These are phyloP conservation scores for Solanum chiquidenum DNA, from an alignment of 257 asterid genomes.

Conservation along the genomic window DNA sequence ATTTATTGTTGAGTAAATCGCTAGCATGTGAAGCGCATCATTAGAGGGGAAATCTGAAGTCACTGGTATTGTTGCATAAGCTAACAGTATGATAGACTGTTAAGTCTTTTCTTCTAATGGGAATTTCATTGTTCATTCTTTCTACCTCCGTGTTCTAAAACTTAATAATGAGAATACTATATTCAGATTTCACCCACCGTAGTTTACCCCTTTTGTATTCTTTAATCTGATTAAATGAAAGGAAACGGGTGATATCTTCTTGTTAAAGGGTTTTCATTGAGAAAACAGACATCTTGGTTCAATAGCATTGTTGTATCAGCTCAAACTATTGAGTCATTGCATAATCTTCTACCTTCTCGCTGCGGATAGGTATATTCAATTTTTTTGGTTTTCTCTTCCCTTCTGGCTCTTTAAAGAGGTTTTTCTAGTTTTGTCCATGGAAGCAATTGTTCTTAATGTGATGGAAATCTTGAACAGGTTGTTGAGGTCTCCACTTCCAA, in stretches of 20 bases:
- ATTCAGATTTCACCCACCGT: not conserved
- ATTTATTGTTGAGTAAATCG: not conserved
- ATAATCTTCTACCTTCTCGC: not conserved
- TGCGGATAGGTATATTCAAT: not conserved
- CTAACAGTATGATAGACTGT: not conserved
- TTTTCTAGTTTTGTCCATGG: not conserved
- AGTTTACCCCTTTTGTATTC: not conserved
- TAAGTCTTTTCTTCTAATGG: not conserved
- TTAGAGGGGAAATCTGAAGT: not conserved
- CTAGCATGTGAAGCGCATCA: not conserved
- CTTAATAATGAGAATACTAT: not conserved
- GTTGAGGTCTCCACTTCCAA: conserved; percentile 65
- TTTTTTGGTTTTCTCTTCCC: not conserved
- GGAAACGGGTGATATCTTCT: not conserved
- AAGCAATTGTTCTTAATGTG: not conserved
- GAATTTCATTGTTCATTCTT: not conserved
- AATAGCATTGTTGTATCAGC: not conserved
- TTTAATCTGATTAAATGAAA: not conserved
- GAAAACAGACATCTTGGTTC: not conserved
- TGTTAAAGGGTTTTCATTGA: not conserved
- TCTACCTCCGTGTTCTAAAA: not conserved
- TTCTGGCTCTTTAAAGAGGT: not conserved
- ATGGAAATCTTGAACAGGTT: conserved; percentile 22
- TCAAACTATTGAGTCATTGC: not conserved
- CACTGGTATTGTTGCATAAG: not conserved